Percentiles rank a stretch among this genome's conserved stretches.
Conservation (phyloP, 129 eudicot species). For the Ambrosia trifida region DNA sequence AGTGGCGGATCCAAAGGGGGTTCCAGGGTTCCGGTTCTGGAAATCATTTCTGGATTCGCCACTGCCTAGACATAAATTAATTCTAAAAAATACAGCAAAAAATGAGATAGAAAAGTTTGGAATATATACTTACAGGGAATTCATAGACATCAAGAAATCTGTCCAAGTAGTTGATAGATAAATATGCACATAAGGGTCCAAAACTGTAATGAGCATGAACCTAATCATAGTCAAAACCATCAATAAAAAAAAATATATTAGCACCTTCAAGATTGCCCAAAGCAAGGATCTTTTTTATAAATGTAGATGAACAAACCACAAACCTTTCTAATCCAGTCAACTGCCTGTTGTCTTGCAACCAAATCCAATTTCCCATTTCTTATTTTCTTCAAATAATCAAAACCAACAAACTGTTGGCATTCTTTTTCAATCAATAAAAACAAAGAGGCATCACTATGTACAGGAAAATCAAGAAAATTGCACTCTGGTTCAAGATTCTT, state of each 20-base stretch:
- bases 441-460: slow-evolving; percentile 56
- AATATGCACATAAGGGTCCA: slow-evolving; percentile 59
- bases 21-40: no score
- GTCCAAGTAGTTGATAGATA: slow-evolving; percentile 59
- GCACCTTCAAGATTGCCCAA: slow-evolving; percentile 8
- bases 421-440: slow-evolving; percentile 50
- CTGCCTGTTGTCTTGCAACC: slow-evolving; percentile 56
- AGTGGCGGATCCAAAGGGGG: no score
- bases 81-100: neutral
- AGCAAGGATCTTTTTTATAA: neutral
- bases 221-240: slow-evolving; percentile 38
- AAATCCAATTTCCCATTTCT: slow-evolving; percentile 62
- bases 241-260: slow-evolving; percentile 14
- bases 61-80: no score
- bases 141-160: slow-evolving; percentile 68
- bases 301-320: slow-evolving; percentile 19
- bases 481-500: slow-evolving; percentile 34
- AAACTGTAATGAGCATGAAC: slow-evolving; percentile 60
- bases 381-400: slow-evolving; percentile 56
- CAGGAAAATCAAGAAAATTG: slow-evolving; percentile 34
- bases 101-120: neutral
- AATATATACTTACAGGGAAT: slow-evolving; percentile 51
- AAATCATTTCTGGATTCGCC: no score
- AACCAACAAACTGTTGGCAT: slow-evolving; percentile 52
- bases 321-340: slow-evolving; percentile 84